Conservation (phyloP, 2,329 filamentous ascomycete species). For the Aspergillus sp. region DNA sequence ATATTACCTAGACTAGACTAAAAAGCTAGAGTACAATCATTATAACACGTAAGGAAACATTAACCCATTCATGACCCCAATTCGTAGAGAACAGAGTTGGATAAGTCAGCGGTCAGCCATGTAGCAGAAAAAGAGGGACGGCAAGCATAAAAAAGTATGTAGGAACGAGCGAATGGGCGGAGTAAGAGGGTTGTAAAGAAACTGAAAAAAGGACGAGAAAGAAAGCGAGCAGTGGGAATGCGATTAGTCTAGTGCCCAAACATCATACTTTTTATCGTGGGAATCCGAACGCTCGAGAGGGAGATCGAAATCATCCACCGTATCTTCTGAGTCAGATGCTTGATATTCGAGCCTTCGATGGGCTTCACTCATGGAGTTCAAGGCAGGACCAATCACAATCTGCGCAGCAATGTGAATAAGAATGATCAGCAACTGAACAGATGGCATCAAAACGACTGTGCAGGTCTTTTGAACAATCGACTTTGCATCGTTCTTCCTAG, state of each 20-base stretch:
- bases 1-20: not conserved
- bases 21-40: not conserved
- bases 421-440: slow-evolving; percentile 66
- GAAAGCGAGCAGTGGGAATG: not conserved
- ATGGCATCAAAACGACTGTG: slow-evolving; percentile 71
- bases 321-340: slow-evolving; percentile 13
- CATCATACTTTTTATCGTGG: slow-evolving; percentile 17
- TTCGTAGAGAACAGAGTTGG: not conserved
- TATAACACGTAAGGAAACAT: too few species aligned
- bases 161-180: too few species aligned
- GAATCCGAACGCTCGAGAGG: slow-evolving; percentile 27
- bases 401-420: slow-evolving; percentile 76
- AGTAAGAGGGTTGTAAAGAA: slow-evolving; percentile 1
- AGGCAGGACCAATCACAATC: slow-evolving; percentile 48
- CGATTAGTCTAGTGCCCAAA: slow-evolving; percentile 23
- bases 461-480: slow-evolving; percentile 70
- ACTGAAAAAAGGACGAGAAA: not conserved
- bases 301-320: slow-evolving; percentile 34
- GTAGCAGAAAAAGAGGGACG: too few species aligned
- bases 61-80: not conserved
- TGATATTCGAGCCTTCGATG: slow-evolving; percentile 12
- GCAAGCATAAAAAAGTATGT: too few species aligned
- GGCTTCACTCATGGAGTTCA: slow-evolving; percentile 12
- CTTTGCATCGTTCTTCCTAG: slow-evolving; percentile 50
- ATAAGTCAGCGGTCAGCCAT: not conserved